Evolutionary conservation across 1,139 yeast species (phyloP), one percentile per base, ranked within the genome.

Genomic region (Yamadazyma siamensis): DNA sequence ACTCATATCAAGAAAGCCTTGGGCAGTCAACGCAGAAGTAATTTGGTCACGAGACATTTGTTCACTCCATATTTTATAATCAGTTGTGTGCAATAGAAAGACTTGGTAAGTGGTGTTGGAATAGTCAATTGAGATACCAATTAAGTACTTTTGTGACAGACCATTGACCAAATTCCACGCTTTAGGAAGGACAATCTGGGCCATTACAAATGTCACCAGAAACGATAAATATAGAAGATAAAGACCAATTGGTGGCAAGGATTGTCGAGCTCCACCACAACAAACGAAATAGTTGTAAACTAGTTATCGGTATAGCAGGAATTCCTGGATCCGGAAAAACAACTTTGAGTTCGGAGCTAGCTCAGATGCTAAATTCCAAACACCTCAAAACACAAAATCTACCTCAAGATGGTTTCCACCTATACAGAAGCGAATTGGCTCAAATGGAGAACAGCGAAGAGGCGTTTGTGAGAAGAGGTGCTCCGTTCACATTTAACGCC

Each of bases 311-410:
- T 2, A 48, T 85, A n/a, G 77, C 80, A 5, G 95, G 95, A 1
- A 68, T 79, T 1, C 95, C 95, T 1, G 95, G 95, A 3, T 76
- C 88, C 1, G 95, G 95, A 1, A 85, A 85, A 49, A 72, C 88
- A 3, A 82, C 94, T 0, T 50, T 79, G 27, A 78, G 87, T 0
- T 49, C 52, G 23, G 40, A 49, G 10, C 29, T 52, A 13, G 46
- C 44, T 9, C 24, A 28, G 8, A 18, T 18, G 20, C n/a, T n/a
- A n/a, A n/a, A n/a, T n/a, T n/a, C n/a, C n/a, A 18, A 18, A 18
- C 31, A 34, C 16, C 46, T 63, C 13, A 49, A 43, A 27, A 17
- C 39, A 61, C 16, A 22, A 19, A 29, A 28, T 13, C 76, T 67
- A 19, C 64, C 72, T 9, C 72, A 65, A 80, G 96, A 89, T 57